Conservation (phyloP, 2,329 filamentous ascomycete species). For the Chrysosphaeria jannelii region DNA sequence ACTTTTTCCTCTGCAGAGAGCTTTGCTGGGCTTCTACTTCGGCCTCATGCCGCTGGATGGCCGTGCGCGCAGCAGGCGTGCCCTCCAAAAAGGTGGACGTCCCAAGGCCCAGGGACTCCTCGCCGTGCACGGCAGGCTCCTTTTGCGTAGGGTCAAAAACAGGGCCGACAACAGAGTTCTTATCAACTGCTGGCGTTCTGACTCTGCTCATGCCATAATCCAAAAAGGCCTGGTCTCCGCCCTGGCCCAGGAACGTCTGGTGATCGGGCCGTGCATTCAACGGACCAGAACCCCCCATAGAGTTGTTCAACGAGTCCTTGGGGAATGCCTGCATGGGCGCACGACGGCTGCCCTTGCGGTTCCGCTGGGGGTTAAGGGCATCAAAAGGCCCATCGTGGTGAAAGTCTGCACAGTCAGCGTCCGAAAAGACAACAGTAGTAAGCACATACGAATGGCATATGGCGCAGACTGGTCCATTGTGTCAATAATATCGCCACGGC, state of each 20-base stretch:
- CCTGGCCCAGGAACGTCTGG: constrained; percentile 55
- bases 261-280: constrained; percentile 58
- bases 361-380: constrained; percentile 81
- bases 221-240: constrained; percentile 56
- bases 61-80: constrained; percentile 54
- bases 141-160: constrained; percentile 39
- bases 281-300: constrained; percentile 62
- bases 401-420: constrained; percentile 30
- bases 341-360: constrained; percentile 49
- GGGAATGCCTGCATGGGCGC: constrained; percentile 95
- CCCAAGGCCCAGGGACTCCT: constrained; percentile 57
- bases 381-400: constrained; percentile 96
- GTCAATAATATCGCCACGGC: constrained; percentile 66
- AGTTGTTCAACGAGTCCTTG: constrained; percentile 75
- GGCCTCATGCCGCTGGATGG: constrained; percentile 45
- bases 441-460: constrained; percentile 50
- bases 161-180: constrained; percentile 4
- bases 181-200: neutral
- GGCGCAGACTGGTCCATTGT: constrained; percentile 92
- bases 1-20: constrained; percentile 71
- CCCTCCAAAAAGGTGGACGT: constrained; percentile 92
- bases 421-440: neutral
- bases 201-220: no score
- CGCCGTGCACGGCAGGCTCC: constrained; percentile 50
- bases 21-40: constrained; percentile 24